phyloP scores from a whole-genome alignment of 352 stramenopile species.

The Chrysophaeum taylorii region DNA sequence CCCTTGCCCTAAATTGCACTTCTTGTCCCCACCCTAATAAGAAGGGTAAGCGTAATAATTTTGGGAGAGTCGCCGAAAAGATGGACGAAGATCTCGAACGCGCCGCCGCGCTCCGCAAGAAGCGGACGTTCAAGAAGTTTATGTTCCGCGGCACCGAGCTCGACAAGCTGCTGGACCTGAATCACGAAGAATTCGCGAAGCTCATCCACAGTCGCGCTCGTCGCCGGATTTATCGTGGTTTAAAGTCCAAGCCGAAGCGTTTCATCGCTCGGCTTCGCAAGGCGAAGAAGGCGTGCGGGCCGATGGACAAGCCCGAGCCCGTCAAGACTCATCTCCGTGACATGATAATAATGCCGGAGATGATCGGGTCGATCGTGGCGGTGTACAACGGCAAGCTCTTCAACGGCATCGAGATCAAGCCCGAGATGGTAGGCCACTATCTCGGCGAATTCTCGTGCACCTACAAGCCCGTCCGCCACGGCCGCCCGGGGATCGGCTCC shows the following conservation, averaged over 20 bases:
- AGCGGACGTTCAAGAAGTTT: conserved; percentile 99
- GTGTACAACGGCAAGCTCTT: conserved; percentile 99
- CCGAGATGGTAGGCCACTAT: conserved; percentile 99
- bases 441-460: conserved; percentile 99
- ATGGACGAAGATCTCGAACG: conserved; percentile 57
- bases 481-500: conserved; percentile 94
- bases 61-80: too few relatives aligned
- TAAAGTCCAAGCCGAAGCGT: conserved; percentile 98
- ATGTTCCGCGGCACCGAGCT: conserved; percentile 98
- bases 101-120: conserved; percentile 94
- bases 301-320: conserved; percentile 91
- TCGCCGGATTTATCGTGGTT: conserved; percentile 93
- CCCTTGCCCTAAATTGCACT: too few relatives aligned
- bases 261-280: conserved; percentile 98
- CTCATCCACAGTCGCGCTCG: conserved; percentile 86
- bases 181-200: conserved; percentile 98
- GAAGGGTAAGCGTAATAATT: too few relatives aligned
- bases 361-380: conserved; percentile 98
- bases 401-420: conserved; percentile 99
- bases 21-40: too few relatives aligned
- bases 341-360: conserved; percentile 99
- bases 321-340: conserved; percentile 99
- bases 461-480: conserved; percentile 94
- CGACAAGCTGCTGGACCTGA: conserved; percentile 97
- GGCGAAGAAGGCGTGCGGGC: conserved; percentile 92